Base-by-base conservation (phyloP, 192 early-diverging fungal genomes). In the Gonapodya prolifera region DNA sequence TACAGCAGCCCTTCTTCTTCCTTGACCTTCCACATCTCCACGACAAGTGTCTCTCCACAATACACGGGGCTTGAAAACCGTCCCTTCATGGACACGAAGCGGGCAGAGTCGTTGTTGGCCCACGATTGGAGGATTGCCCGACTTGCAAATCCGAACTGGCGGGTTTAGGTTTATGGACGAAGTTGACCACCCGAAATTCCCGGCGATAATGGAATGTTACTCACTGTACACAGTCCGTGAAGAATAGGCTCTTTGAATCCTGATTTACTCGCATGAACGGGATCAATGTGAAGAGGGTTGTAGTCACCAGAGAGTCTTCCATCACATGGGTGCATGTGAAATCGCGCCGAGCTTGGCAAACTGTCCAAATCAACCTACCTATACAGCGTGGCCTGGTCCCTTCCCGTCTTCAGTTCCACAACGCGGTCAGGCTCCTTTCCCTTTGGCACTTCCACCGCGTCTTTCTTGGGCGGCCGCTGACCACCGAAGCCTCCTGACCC, bases 1-100 rank as follows among this genome's bases (percentile, higher is more conserved):
- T 79, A 85, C 28, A 99, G 89, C 80, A 92, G 93, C 83, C 86
- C 87, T 2, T 91, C 91, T 79, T 94, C 91, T 79, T 91, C 85
- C 23, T 77, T 76, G 13, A 87, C 89, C 75, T 90, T 89, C 45
- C 45, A 69, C 45, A 69, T 69, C 45, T 69, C 45, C 45, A 69
- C 45, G 45, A 8, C 13, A 8, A 69, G 45, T n/a, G 45, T 69
- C 45, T 69, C 45, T 8, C 45, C 45, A n/a, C 13, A n/a, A n/a
- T 69, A 69, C 45, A 69, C 45, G 13, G n/a, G 13, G 45, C 13
- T n/a, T n/a, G 45, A 69, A n/a, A 69, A 69, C 13, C 45, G 45
- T 1, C 87, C 90, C 0, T 84, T 82, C 75, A 93, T 91, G 71
- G 81, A 83, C 70, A 87, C 87, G 80, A 93, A 87, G 0, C 81